phyloP scores from a whole-genome alignment of 495 filamentous ascomycete species.

The Filosporella fistucella region DNA sequence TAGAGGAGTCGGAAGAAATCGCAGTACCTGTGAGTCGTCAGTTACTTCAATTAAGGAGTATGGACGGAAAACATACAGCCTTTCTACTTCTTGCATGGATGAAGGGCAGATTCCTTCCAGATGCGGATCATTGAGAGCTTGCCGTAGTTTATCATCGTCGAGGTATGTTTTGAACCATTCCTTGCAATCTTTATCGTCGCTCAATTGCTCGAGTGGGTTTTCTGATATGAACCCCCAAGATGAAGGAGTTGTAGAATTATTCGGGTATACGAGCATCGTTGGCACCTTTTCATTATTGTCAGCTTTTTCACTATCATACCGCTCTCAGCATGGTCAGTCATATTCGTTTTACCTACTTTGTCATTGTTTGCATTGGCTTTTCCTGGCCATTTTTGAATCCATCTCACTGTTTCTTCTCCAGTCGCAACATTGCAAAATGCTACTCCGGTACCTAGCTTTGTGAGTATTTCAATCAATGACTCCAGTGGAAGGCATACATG shows the following conservation, averaged over 20 bases:
- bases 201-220: conserved; percentile 22
- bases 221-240: conserved; percentile 37
- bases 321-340: background rate
- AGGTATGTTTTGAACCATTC: conserved; percentile 42
- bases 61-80: conserved; percentile 44
- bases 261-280: conserved; percentile 35
- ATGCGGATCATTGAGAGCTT: conserved; percentile 14
- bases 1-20: conserved; percentile 27
- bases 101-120: background rate
- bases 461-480: background rate
- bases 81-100: conserved; percentile 14
- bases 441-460: conserved; percentile 26
- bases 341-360: conserved; percentile 21
- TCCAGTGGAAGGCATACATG: conserved; percentile 24
- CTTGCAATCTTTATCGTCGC: conserved; percentile 26
- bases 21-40: conserved; percentile 3
- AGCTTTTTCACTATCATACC: background rate
- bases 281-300: conserved; percentile 25
- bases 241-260: conserved; percentile 20
- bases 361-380: conserved; percentile 34
- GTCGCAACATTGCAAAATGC: conserved; percentile 27
- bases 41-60: conserved; percentile 26
- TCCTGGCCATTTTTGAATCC: conserved; percentile 38
- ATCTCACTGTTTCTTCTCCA: conserved; percentile 27
- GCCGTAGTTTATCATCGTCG: conserved; percentile 25